These are phyloP conservation scores for Raphanus raphanistrum DNA, from an alignment of 345 rosid species.

Conservation along the genomic window DNA sequence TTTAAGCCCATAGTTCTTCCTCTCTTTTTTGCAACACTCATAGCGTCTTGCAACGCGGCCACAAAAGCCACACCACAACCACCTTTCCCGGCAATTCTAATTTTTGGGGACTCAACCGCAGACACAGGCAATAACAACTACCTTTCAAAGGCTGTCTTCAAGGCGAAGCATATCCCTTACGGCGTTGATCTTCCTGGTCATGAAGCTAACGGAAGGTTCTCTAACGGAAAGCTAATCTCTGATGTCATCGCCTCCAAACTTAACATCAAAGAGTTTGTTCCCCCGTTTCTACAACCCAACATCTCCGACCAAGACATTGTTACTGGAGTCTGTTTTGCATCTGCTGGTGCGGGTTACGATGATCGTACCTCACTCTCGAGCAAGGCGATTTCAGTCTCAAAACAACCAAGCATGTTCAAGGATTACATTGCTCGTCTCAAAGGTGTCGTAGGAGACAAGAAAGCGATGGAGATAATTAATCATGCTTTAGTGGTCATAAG, in stretches of 20 bases:
- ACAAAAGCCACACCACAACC: not conserved
- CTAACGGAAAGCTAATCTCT: constrained; percentile 29
- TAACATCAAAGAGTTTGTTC: constrained; percentile 29
- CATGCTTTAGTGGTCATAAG: constrained; percentile 50
- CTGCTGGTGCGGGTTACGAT: constrained; percentile 29
- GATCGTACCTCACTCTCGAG: constrained; percentile 27
- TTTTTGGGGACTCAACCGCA: constrained; percentile 31
- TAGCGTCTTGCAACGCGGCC: constrained; percentile 4
- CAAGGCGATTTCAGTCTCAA: constrained; percentile 38
- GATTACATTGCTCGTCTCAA: constrained; percentile 19
- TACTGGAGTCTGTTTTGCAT: constrained; percentile 31
- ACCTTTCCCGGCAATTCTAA: constrained; percentile 4
- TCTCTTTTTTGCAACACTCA: constrained; percentile 18
- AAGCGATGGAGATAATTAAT: constrained; percentile 38
- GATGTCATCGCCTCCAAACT: constrained; percentile 25
- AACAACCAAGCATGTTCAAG: constrained; percentile 46
- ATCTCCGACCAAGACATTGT: constrained; percentile 31
- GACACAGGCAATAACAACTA: constrained; percentile 35
- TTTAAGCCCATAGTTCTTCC: not conserved
- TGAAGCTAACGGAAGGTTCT: constrained; percentile 36
- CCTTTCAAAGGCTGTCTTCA: constrained; percentile 2
- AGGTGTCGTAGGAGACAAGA: constrained; percentile 41
- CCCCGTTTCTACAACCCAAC: constrained; percentile 34
- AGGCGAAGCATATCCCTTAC: constrained; percentile 28
- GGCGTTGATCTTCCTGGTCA: constrained; percentile 30